Evolutionary conservation across 176 grass and related monocot species (phyloP).

Genomic region (Tillandsia fasciculata): DNA sequence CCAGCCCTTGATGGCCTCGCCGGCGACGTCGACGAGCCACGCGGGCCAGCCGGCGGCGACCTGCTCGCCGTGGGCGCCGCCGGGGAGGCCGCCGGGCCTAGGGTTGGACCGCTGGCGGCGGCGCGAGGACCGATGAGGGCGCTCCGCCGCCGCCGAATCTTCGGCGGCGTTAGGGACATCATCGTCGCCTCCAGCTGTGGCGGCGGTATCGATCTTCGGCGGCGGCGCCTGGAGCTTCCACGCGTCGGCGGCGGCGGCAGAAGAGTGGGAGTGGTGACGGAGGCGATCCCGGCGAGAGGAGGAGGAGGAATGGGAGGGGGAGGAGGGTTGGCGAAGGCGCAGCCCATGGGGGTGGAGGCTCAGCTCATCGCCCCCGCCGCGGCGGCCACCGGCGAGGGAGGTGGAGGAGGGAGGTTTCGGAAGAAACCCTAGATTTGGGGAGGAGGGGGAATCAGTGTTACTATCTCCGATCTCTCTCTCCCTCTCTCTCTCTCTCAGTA

Average conservation of each 20-base stretch:
- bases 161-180: background rate
- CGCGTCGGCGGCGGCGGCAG: background rate
- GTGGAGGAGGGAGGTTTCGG: too few relatives aligned
- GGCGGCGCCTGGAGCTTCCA: conserved; percentile 15
- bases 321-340: conserved; percentile 31
- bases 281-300: background rate
- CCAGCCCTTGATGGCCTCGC: conserved; percentile 38
- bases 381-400: too few relatives aligned
- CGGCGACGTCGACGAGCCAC: conserved; percentile 38
- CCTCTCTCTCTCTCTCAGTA: too few relatives aligned
- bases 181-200: background rate
- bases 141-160: background rate
- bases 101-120: conserved; percentile 25
- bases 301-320: conserved; percentile 8
- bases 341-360: conserved; percentile 23
- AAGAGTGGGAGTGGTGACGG: background rate
- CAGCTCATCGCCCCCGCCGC: background rate
- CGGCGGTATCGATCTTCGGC: background rate
- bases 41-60: conserved; percentile 32
- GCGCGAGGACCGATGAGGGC: background rate
- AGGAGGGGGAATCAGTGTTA: too few relatives aligned
- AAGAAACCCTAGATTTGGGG: too few relatives aligned
- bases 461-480: too few relatives aligned
- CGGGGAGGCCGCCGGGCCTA: conserved; percentile 25
- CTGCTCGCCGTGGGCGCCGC: conserved; percentile 21